Conservation (phyloP, 805 yeast species). For the Lachancea thermotolerans region DNA sequence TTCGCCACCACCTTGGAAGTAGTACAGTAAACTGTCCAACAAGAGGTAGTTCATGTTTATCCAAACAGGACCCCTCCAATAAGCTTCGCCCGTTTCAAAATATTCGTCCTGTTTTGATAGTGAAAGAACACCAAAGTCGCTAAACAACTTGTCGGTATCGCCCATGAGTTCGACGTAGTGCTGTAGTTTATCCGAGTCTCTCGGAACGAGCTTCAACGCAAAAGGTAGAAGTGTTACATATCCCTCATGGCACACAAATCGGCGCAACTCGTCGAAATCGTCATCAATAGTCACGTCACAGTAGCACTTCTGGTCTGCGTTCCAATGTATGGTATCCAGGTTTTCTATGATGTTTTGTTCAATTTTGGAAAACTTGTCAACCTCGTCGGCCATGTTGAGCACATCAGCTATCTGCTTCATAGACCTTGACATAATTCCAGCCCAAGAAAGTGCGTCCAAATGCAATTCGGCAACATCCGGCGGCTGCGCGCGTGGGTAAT, state of each 20-base stretch:
- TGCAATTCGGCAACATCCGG: conserved; percentile 87
- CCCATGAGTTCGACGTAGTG: conserved; percentile 50
- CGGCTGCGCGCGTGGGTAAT: conserved; percentile 77
- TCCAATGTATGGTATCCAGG: conserved; percentile 77
- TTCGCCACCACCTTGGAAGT: conserved; percentile 30
- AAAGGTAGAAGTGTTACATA: conserved; percentile 85
- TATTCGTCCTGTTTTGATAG: conserved; percentile 57
- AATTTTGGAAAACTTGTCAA: conserved; percentile 42
- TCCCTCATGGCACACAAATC: conserved; percentile 79
- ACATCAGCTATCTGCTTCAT: conserved; percentile 66
- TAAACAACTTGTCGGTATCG: conserved; percentile 71
- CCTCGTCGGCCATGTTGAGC: conserved; percentile 55
- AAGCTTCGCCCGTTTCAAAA: conserved; percentile 78
- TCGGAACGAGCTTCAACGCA: conserved; percentile 55
- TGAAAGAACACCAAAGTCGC: conserved; percentile 73
- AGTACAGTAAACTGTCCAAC: conserved; percentile 61
- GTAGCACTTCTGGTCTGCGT: conserved; percentile 52
- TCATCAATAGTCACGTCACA: conserved; percentile 82
- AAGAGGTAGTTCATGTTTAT: conserved; percentile 80
- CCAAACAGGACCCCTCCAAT: conserved; percentile 97
- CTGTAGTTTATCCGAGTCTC: conserved; percentile 40
- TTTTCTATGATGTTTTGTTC: conserved; percentile 54
- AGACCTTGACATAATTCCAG: conserved; percentile 84
- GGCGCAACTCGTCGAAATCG: conserved; percentile 46
- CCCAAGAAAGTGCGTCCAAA: conserved; percentile 87